Base-by-base conservation (phyloP, 352 stramenopile species). In the Globisporangium lucens region DNA sequence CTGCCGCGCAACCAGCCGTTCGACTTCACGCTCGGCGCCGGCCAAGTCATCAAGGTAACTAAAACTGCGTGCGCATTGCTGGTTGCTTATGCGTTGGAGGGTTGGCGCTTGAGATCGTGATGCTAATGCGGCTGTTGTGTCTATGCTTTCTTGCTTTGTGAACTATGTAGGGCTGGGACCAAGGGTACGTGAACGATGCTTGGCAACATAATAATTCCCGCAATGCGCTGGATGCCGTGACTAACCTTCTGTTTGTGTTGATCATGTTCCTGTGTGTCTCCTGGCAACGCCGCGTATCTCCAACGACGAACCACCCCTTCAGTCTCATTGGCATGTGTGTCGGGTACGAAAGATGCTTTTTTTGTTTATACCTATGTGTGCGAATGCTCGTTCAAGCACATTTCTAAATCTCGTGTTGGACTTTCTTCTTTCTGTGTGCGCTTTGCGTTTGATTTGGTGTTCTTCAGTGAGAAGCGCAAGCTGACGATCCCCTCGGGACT, bases 31-130 rank as follows among this genome's bases (percentile, higher is more conserved):
- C 96, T 99, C 58, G 94, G 96, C 47, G 65, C 84, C 24, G 93
- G 95, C 17, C 89, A 96, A 73, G 96, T 99, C 30, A 99, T 99
- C 87, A 80, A 99, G 97, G 83, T 91, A 47, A 13, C 22, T 72
- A 58, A 9, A 58, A 9, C 15, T 38, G 30, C 24, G 24, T 33
- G 8, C 24, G 4, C 15, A 9, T 68, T 66, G 9, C 4, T 15
- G n/a, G 15, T 20, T 24, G 5, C 5, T 30, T 53, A 8, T 64
- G 56, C 47, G 52, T 33, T 13, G 12, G 6, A 57, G 22, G 24
- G 46, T 9, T 65, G 9, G 15, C 33, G 29, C 61, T 52, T n/a
- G 61, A 36, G 56, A 9, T 27, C 12, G 30, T 71, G 12, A 60
- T 29, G 38, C 66, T 62, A 53, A 55, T 69, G 53, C 15, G 53